Percentiles rank a stretch among this genome's conserved stretches.
These are phyloP conservation scores for Plantago major DNA, from an alignment of 257 asterid genomes.

Conservation along the genomic window DNA sequence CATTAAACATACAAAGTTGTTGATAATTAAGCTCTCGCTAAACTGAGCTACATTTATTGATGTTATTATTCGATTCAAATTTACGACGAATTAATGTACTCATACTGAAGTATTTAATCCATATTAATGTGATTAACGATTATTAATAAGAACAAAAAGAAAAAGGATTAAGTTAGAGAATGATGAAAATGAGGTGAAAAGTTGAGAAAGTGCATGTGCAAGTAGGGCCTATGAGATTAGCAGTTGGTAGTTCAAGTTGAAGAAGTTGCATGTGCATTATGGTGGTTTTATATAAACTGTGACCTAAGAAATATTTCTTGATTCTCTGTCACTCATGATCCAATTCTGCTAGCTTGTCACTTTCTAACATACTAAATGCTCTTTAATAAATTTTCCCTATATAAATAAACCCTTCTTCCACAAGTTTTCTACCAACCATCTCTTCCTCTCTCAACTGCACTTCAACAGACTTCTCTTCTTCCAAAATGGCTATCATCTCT, in stretches of 20 bases:
- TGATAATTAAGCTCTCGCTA: no score
- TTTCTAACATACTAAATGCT: conserved; percentile 24
- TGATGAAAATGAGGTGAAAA: neutral
- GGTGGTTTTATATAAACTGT: conserved; percentile 23
- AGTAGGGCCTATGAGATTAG: conserved; percentile 42
- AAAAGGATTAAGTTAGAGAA: neutral
- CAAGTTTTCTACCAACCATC: conserved; percentile 10
- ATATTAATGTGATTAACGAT: no score
- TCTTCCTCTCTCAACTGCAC: neutral
- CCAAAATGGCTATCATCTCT: conserved; percentile 37
- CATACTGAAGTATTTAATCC: no score
- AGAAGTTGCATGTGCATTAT: conserved; percentile 54
- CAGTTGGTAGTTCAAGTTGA: conserved; percentile 45
- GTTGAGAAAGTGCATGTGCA: conserved; percentile 49
- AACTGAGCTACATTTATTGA: no score
- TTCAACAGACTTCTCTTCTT: neutral
- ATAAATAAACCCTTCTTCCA: conserved; percentile 26
- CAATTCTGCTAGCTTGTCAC: conserved; percentile 26
- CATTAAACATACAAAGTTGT: no score
- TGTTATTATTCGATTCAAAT: no score
- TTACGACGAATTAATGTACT: no score
- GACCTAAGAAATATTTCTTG: conserved; percentile 15
- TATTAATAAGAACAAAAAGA: neutral
- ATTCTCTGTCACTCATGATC: conserved; percentile 19
- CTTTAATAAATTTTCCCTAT: conserved; percentile 17